Evolutionary conservation across 805 yeast species (phyloP).

Genomic region (Yarrowia yakushimensis): DNA sequence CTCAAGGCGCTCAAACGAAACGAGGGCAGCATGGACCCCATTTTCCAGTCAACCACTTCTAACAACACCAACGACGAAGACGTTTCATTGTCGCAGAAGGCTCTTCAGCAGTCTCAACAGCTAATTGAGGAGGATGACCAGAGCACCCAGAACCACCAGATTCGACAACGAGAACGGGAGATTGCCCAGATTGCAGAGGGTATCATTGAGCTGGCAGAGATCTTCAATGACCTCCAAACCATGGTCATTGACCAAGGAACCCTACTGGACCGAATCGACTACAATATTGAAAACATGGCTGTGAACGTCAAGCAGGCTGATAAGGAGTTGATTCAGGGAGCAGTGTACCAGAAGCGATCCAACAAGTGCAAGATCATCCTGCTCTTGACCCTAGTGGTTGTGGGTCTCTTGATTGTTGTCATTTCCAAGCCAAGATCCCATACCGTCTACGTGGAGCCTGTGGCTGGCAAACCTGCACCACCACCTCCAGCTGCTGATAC

Average conservation of each 20-base stretch:
- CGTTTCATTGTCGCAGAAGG: constrained; percentile 37
- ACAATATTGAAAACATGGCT: constrained; percentile 78
- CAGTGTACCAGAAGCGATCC: constrained; percentile 77
- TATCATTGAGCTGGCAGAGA: constrained; percentile 86
- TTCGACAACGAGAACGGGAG: constrained; percentile 80
- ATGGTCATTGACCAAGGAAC: constrained; percentile 96
- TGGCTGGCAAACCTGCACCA: neutral
- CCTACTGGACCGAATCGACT: constrained; percentile 87
- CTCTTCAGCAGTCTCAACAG: constrained; percentile 36
- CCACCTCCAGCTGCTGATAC: neutral
- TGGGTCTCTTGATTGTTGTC: constrained; percentile 66
- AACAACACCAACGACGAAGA: constrained; percentile 33
- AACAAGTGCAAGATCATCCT: constrained; percentile 87
- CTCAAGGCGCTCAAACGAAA: constrained; percentile 70
- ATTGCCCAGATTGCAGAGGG: constrained; percentile 91
- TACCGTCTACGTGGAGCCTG: constrained; percentile 6
- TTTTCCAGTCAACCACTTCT: constrained; percentile 26
- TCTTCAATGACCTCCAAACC: constrained; percentile 87
- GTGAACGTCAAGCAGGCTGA: constrained; percentile 73
- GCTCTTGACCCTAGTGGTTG: constrained; percentile 63
- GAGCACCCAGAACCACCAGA: constrained; percentile 41
- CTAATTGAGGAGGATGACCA: constrained; percentile 26
- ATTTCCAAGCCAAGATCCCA: constrained; percentile 49
- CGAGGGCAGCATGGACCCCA: constrained; percentile 49
- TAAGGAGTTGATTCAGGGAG: constrained; percentile 71